Evolutionary conservation across 108 stramenopile species (phyloP), one percentile per base, ranked within the genome.

Genomic region (Cyclotella baltica): DNA sequence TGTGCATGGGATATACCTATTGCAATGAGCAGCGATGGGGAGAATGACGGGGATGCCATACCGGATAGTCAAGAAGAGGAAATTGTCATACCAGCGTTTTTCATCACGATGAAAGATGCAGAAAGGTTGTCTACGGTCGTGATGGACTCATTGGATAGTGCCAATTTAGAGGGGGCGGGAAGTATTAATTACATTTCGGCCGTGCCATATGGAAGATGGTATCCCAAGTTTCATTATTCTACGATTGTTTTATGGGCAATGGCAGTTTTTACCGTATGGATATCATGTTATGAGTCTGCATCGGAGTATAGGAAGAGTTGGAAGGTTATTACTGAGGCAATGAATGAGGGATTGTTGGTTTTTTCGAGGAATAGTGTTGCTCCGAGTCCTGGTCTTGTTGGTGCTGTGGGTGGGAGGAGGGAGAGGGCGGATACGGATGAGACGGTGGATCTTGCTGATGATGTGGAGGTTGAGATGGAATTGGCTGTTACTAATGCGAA

Each of bases 1-100:
- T 95, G 96, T 80, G 93, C 93, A 8, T 97, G 96, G 96, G 96
- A 97, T 81, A 72, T 90, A 27, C 85, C 77, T 63, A 20, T 90
- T 13, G 67, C 68, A 55, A 79, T 94, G 81, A 15, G 11, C 1
- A 31, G 47, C 11, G 73, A 82, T 52, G 81, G 70, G 22, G 70
- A 88, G 53, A 18, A 74, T 23, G 89, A 89, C 55, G 86, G 85
- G 31, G 56, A 73, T 46, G 62, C 66, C 27, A 28, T 87, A 13
- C 71, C 75, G 13, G 72, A 85, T 56, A n/a, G 50, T 2, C 27
- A 64, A 22, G 66, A 74, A 47, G 75, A 75, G 52, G 29, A 36
- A 13, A 57, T 69, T 67, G 58, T 83, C 30, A 81, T 87, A 15
- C 83, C 77, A 8, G 63, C 86, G 20, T 51, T 91, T 11, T 95